Conservation (phyloP, 1,139 yeast species). For the Yamadazyma buinensis region DNA sequence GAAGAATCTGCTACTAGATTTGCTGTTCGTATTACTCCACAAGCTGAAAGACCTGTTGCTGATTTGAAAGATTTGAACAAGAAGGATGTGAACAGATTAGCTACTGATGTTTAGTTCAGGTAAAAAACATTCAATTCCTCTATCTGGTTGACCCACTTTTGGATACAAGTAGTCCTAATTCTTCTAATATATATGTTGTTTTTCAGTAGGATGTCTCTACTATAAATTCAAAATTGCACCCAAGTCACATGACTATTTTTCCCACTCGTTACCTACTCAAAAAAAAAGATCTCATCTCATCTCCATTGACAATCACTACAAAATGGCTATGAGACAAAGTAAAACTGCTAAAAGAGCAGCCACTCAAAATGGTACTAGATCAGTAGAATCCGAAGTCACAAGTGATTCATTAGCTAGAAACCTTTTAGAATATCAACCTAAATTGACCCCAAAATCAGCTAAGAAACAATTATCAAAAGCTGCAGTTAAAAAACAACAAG, state of each 20-base stretch:
- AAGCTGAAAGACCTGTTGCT: conserved; percentile 48
- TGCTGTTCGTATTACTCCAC: conserved; percentile 65
- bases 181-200: too few species aligned
- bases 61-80: conserved; percentile 32
- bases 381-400: conserved; percentile 63
- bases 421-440: conserved; percentile 58
- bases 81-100: conserved; percentile 10
- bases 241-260: not conserved
- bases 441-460: conserved; percentile 57
- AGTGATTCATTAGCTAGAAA: conserved; percentile 65
- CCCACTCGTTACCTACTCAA: not conserved
- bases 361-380: conserved; percentile 51
- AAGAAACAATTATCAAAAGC: conserved; percentile 49
- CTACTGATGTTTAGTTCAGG: too few species aligned
- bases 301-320: conserved; percentile 2
- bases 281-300: conserved; percentile 4
- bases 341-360: conserved; percentile 55
- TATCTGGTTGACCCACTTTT: too few species aligned
- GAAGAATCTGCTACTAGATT: conserved; percentile 49
- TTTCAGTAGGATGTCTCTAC: too few species aligned
- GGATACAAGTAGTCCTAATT: too few species aligned
- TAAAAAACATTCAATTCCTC: too few species aligned
- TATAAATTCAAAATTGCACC: too few species aligned
- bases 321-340: conserved; percentile 58
- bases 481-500: conserved; percentile 62